phyloP scores from a whole-genome alignment of 1,139 yeast species.

The Sugiyamaella pinicola region DNA sequence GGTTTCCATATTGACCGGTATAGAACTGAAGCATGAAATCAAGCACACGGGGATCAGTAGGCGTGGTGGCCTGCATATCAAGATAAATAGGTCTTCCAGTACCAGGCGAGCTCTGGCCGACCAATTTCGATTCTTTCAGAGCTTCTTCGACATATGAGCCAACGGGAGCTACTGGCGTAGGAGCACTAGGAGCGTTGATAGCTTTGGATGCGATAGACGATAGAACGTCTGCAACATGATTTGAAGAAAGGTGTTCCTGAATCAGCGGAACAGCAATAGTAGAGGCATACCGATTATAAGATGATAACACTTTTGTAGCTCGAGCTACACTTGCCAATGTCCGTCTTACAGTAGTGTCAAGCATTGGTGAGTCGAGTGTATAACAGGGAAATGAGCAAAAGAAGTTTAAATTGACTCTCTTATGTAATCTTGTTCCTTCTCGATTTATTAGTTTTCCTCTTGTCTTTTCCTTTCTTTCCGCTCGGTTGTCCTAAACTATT shows the following conservation, averaged over 20 bases:
- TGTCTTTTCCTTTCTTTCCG: background rate
- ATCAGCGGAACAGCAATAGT: constrained; percentile 1
- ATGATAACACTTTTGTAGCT: constrained; percentile 2
- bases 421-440: background rate
- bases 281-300: background rate
- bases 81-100: constrained; percentile 76
- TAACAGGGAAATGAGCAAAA: too few species aligned
- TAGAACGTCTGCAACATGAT: constrained; percentile 29
- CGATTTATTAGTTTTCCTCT: background rate
- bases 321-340: background rate
- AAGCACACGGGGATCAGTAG: constrained; percentile 94
- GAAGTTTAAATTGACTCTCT: too few species aligned
- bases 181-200: constrained; percentile 20
- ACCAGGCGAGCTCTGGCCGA: constrained; percentile 26
- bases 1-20: constrained; percentile 95
- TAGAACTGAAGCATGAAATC: constrained; percentile 91
- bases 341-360: constrained; percentile 3
- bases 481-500: background rate
- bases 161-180: constrained; percentile 30
- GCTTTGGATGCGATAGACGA: constrained; percentile 24
- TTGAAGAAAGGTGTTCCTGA: constrained; percentile 18
- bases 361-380: too few species aligned
- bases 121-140: constrained; percentile 30
- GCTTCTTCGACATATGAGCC: constrained; percentile 34
- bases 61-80: constrained; percentile 98